phyloP scores from a whole-genome alignment of 2,329 filamentous ascomycete genomes.

The Penicillium sp. region DNA sequence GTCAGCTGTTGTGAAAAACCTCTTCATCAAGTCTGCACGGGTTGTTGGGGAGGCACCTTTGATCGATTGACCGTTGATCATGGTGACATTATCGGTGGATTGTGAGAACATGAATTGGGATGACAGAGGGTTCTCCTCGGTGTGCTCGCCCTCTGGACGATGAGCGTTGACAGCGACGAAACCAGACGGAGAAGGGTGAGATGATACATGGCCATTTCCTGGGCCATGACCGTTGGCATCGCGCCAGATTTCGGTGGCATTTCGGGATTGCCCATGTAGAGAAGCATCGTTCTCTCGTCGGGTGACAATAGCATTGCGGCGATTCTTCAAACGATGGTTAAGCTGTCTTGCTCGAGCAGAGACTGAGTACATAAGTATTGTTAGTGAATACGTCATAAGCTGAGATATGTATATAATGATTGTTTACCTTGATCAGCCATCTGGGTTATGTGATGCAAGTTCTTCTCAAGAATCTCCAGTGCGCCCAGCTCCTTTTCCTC shows the following conservation, averaged over 20 bases:
- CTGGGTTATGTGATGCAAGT: slow-evolving; percentile 73
- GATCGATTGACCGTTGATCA: slow-evolving; percentile 49
- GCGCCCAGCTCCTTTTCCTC: slow-evolving; percentile 83
- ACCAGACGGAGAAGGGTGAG: slow-evolving; percentile 51
- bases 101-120: slow-evolving; percentile 44
- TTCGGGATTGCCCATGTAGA: slow-evolving; percentile 33
- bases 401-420: not conserved
- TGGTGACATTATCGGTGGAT: slow-evolving; percentile 48
- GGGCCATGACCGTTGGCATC: slow-evolving; percentile 35
- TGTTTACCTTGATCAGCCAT: slow-evolving; percentile 70
- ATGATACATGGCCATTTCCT: slow-evolving; percentile 23
- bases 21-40: slow-evolving; percentile 60
- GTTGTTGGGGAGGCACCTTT: slow-evolving; percentile 58
- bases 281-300: slow-evolving; percentile 54
- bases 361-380: slow-evolving; percentile 43
- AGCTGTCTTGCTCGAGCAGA: slow-evolving; percentile 72
- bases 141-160: slow-evolving; percentile 39
- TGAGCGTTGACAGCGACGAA: slow-evolving; percentile 61
- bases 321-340: slow-evolving; percentile 75
- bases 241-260: slow-evolving; percentile 40
- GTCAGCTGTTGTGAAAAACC: slow-evolving; percentile 62
- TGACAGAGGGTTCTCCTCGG: slow-evolving; percentile 33
- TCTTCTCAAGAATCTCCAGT: slow-evolving; percentile 78
- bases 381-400: not conserved
- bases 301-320: slow-evolving; percentile 69